phyloP scores from a whole-genome alignment of 2,329 filamentous ascomycete genomes.

The Incumbomyces delicatus region DNA sequence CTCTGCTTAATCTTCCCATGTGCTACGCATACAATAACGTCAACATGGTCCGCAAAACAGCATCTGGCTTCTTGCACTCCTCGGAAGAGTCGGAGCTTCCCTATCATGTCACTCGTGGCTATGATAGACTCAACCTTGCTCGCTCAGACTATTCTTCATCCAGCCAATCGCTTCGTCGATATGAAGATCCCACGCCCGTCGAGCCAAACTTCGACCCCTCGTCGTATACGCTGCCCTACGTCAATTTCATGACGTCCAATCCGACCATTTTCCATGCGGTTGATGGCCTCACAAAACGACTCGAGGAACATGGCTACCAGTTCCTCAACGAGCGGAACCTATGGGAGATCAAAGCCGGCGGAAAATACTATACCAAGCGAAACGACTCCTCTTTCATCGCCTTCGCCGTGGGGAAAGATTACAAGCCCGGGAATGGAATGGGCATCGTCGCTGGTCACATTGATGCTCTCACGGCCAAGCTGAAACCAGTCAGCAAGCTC shows the following conservation, averaged over 20 bases:
- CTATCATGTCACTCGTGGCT: slow-evolving; percentile 17
- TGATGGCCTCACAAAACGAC: slow-evolving; percentile 62
- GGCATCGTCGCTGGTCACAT: slow-evolving; percentile 87
- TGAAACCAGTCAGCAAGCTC: slow-evolving; percentile 85
- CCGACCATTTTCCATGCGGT: slow-evolving; percentile 92
- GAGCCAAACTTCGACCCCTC: slow-evolving; percentile 33
- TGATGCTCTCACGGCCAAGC: slow-evolving; percentile 77
- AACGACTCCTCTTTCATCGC: slow-evolving; percentile 81
- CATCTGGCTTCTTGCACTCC: slow-evolving; percentile 19
- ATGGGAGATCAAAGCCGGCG: slow-evolving; percentile 73
- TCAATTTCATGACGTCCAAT: slow-evolving; percentile 77
- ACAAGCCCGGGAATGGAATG: slow-evolving; percentile 74
- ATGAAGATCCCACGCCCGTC: slow-evolving; percentile 11
- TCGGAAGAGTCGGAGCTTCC: slow-evolving; percentile 18
- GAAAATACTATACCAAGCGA: slow-evolving; percentile 79
- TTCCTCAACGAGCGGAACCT: slow-evolving; percentile 66
- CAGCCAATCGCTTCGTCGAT: slow-evolving; percentile 10
- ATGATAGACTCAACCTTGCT: slow-evolving; percentile 15
- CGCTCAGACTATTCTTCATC: slow-evolving; percentile 9
- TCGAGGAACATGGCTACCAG: slow-evolving; percentile 62
- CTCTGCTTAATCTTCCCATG: not conserved
- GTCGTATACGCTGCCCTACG: slow-evolving; percentile 72
- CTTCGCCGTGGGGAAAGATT: slow-evolving; percentile 71
- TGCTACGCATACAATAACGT: slow-evolving; percentile 5
- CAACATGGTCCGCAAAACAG: slow-evolving; percentile 23